Base-by-base conservation (phyloP, 225 moss, liverwort and hornwort genomes). In the Pleurozium schreberi region DNA sequence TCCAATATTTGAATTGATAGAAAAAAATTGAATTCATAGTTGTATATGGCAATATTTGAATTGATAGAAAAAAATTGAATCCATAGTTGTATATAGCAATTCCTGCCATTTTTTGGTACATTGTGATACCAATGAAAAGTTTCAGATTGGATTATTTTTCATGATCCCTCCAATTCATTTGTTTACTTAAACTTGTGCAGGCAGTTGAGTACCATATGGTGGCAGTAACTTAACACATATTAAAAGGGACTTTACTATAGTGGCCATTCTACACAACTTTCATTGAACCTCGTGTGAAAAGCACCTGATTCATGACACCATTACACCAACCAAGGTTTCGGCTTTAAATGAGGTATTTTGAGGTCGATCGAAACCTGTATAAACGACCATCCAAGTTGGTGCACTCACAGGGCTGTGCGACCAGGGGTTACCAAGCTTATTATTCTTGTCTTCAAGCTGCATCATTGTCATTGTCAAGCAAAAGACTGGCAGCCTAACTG, bases 381-480 rank as follows among this genome's bases (percentile, higher is more conserved):
- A 55, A 58, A 74, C 74, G 2, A 67, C 64, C 80, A 80, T 17
- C 57, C 49, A 73, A 52, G 33, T 36, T 31, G 84, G 59, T 1
- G 3, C 38, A 25, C 8, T 33, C 36, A 36, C 55, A 38, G 77
- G 25, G 62, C 43, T 26, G 80, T n/a, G 73, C 65, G 42, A 80
- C 80, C 81, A 79, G 65, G 43, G 42, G 45, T 87, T 26, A 18
- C 30, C 23, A 27, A 60, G 60, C 73, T 52, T 79, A 70, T 31
- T 64, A 28, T 83, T 84, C 84, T 84, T 57, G 80, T 50, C 87
- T 89, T 65, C 87, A 36, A 21, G 50, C 31, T 84, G 66, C 42
- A 87, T 91, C 80, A 84, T 91, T 87, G 89, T 91, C 80, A 84
- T 91, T 87, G 89, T 75, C 91, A 89, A 89, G 80, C 87, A 33